Base-by-base conservation (phyloP, 768 basidiomycete species). In the Auricularia sp. region DNA sequence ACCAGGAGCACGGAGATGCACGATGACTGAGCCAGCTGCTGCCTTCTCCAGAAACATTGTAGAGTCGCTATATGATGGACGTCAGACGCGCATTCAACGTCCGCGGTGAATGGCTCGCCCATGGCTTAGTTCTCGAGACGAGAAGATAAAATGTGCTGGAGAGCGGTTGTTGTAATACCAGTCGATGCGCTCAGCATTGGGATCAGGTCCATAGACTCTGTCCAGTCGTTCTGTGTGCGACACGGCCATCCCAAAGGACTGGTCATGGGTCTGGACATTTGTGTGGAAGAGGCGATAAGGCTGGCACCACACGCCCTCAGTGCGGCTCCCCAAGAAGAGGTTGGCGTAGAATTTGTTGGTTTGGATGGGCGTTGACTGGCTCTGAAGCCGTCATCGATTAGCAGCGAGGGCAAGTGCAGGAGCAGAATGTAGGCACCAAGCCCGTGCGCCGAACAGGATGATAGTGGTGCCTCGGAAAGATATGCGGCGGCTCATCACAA, bases 301-400 rank as follows among this genome's bases (percentile, higher is more conserved):
- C 39, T 64, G 64, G 21, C 36, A 23, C 59, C 56, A 64, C 5
- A 36, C 53, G 16, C 58, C 39, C 59, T 64, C 39, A 23, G 18
- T 36, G 21, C 43, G 35, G 12, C 4, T 16, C 42, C 64, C 64
- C 10, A 64, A n/a, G 42, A 64, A 61, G 23, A 64, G 42, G 58
- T 64, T 64, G n/a, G 58, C 56, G 33, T 64, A 64, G 39, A 64
- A 64, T 56, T 61, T 64, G 64, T 64, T 64, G 21, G 64, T 64
- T 8, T 35, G 35, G 23, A 64, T 61, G 14, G 64, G 47, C 10
- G 18, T 51, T 21, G 10, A 4, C 16, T 33, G 36, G 7, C 34
- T 35, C 56, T 59, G 29, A 5, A 29, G 18, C 23, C 23, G 11
- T 12, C 11, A n/a, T 8, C 54, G 33, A 51, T 51, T 18, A 59